Percentiles rank a stretch among this genome's conserved stretches.
These are phyloP conservation scores for Schizochytrium sp. DNA, from an alignment of 108 stramenopile species.

Conservation along the genomic window DNA sequence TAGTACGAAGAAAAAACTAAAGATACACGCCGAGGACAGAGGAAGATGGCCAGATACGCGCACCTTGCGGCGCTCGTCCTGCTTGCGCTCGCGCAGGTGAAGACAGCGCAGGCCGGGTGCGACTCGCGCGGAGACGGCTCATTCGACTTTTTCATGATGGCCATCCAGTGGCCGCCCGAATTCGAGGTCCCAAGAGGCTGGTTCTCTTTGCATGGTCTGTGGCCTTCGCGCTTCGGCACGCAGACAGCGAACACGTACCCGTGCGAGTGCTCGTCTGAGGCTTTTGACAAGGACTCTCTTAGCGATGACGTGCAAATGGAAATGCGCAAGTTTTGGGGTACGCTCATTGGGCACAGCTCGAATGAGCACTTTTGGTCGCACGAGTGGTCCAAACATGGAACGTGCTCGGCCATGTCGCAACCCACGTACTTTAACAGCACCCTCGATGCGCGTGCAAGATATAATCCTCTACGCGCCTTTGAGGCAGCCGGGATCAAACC, in stretches of 20 bases:
- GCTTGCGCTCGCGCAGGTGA: background rate
- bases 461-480: slow-evolving; percentile 42
- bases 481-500: background rate
- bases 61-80: background rate
- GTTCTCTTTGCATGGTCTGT: background rate
- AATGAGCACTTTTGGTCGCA: slow-evolving; percentile 52
- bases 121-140: background rate
- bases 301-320: background rate
- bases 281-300: background rate
- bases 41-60: too few relatives aligned
- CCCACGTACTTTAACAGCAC: slow-evolving; percentile 44
- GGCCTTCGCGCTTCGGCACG: background rate
- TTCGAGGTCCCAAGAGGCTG: background rate
- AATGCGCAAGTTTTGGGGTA: background rate
- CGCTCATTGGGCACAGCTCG: background rate
- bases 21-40: too few relatives aligned
- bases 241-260: background rate
- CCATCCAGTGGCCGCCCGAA: slow-evolving; percentile 3
- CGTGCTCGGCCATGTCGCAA: slow-evolving; percentile 52
- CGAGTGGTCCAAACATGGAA: slow-evolving; percentile 66
- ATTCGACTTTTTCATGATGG: slow-evolving; percentile 12
- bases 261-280: background rate
- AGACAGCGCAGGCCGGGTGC: background rate
- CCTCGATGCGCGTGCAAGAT: slow-evolving; percentile 26
- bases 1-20: too few relatives aligned